Conservation (phyloP, 352 stramenopile genomes). For the Phytophthora agathidicida region DNA sequence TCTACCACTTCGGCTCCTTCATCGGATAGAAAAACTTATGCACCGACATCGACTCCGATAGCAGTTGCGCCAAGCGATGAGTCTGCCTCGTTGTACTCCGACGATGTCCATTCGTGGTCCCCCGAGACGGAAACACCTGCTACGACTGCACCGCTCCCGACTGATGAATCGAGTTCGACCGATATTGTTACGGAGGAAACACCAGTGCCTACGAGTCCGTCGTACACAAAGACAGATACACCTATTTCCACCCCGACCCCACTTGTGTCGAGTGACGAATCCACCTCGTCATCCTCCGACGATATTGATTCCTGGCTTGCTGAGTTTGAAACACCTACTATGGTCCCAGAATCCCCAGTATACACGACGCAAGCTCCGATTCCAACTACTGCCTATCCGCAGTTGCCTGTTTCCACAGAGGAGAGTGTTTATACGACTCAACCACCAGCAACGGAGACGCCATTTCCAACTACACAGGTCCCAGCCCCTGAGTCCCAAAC, state of each 20-base stretch:
- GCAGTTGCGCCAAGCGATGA: no score
- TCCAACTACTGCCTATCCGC: slow-evolving; percentile 7
- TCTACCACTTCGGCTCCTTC: no score
- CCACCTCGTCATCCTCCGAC: no score
- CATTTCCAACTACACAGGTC: slow-evolving; percentile 1
- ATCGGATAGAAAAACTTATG: no score
- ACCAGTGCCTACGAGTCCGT: background rate
- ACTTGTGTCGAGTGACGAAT: no score
- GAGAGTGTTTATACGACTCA: slow-evolving; percentile 4
- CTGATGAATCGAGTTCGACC: background rate
- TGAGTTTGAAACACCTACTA: slow-evolving; percentile 8
- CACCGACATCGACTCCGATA: no score
- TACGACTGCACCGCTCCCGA: background rate
- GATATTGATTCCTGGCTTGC: no score
- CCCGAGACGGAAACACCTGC: slow-evolving; percentile 4
- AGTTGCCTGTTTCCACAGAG: slow-evolving; percentile 1
- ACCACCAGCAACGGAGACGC: background rate
- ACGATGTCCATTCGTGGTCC: no score
- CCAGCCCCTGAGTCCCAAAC: background rate
- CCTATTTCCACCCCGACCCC: no score
- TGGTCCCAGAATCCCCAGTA: background rate
- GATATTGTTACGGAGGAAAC: background rate
- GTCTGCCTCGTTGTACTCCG: no score
- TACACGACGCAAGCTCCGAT: slow-evolving; percentile 12
- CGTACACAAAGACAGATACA: no score